phyloP scores from a whole-genome alignment of 2,329 filamentous ascomycete species.

The Dendrostoma leiphaemia region DNA sequence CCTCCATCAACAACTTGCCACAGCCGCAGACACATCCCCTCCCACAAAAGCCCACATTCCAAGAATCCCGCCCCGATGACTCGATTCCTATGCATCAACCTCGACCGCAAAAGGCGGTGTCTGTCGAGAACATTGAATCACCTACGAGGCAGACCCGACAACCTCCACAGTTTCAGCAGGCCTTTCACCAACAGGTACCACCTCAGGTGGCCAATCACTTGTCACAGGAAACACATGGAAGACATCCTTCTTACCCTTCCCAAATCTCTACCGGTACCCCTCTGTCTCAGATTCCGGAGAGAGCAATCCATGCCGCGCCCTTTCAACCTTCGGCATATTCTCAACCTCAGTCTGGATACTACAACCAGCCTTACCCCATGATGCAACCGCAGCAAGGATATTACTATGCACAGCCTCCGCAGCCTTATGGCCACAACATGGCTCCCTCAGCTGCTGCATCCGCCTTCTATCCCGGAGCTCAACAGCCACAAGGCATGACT shows the following conservation, averaged over 20 bases:
- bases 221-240: conserved; percentile 59
- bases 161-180: conserved; percentile 64
- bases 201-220: conserved; percentile 62
- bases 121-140: conserved; percentile 87
- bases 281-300: conserved; percentile 87
- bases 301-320: conserved; percentile 83
- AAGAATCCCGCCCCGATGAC: conserved; percentile 52
- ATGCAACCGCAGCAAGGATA: conserved; percentile 60
- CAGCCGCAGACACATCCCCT: conserved; percentile 59
- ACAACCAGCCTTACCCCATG: conserved; percentile 54
- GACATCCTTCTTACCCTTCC: conserved; percentile 67
- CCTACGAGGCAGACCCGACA: conserved; percentile 56
- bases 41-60: conserved; percentile 56
- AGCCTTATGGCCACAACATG: conserved; percentile 43
- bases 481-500: conserved; percentile 41
- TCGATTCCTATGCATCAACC: conserved; percentile 86
- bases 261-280: conserved; percentile 76
- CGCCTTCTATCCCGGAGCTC: conserved; percentile 55
- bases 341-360: conserved; percentile 58
- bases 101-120: conserved; percentile 90
- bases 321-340: conserved; percentile 77
- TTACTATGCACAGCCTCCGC: conserved; percentile 59
- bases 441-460: conserved; percentile 41
- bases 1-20: conserved; percentile 50
- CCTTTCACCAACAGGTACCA: conserved; percentile 94